Evolutionary conservation across 345 rosid species (phyloP).

Genomic region (Populus tremula): DNA sequence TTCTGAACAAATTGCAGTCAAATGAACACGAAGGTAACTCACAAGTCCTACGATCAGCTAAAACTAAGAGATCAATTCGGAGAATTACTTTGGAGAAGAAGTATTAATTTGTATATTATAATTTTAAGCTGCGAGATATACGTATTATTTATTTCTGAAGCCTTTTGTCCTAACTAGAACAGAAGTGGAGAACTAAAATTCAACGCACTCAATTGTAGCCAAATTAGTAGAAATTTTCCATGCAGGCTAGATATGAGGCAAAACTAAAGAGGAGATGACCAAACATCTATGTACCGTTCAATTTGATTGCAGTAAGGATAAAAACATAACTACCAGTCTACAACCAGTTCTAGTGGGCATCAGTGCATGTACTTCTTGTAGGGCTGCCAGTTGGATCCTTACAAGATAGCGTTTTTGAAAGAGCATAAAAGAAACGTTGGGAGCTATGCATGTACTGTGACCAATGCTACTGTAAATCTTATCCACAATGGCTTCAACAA

Average conservation of each 20-base stretch:
- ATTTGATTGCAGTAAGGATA: not conserved
- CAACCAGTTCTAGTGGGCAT: slow-evolving; percentile 15
- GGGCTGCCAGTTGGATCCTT: slow-evolving; percentile 5
- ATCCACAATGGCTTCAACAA: not conserved
- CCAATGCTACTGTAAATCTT: not conserved
- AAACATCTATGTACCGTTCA: not conserved
- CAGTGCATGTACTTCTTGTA: not conserved
- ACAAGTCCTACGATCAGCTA: not conserved
- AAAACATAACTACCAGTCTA: slow-evolving; percentile 31
- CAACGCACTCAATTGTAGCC: not conserved
- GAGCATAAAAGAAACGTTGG: not conserved
- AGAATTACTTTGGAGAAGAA: not conserved
- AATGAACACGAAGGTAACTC: not conserved
- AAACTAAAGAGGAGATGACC: not conserved
- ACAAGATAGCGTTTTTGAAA: not conserved
- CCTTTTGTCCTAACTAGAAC: not conserved
- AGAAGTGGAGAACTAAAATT: not conserved
- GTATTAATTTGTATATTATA: not conserved
- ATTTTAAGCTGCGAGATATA: not conserved
- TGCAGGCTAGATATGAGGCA: slow-evolving; percentile 10
- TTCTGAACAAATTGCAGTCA: not conserved
- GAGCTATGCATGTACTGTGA: not conserved
- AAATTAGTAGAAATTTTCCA: not conserved
- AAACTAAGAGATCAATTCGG: not conserved
- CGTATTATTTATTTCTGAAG: not conserved